Evolutionary conservation across 257 asterid genomes (phyloP), one percentile per base, ranked within the genome.

Genomic region (Phtheirospermum japonicum): DNA sequence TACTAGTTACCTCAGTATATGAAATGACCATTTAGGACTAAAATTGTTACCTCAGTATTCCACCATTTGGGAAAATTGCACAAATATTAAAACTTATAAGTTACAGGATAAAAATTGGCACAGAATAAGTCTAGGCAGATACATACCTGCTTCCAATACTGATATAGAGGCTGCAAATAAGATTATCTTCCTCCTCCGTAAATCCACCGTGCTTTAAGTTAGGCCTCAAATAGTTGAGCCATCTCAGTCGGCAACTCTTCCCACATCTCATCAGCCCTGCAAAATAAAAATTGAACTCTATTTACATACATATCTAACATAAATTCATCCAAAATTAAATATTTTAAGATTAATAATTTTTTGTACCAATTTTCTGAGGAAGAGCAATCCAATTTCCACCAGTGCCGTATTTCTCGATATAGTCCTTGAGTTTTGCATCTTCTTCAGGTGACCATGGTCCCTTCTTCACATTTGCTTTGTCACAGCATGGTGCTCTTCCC

Each of bases 61-160:
- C 7, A n/a, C n/a, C n/a, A n/a, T n/a, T n/a, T n/a, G n/a, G n/a
- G 13, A 45, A 13, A n/a, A n/a, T n/a, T n/a, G n/a, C n/a, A n/a
- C n/a, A n/a, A n/a, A n/a, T n/a, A n/a, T 45, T 0, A 11, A 10
- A n/a, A n/a, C n/a, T 9, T 10, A 11, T 2, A 40, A 40, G 32
- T 14, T 16, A n/a, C n/a, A n/a, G n/a, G n/a, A n/a, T n/a, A n/a
- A n/a, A n/a, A n/a, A n/a, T n/a, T n/a, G n/a, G n/a, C n/a, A n/a
- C n/a, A n/a, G n/a, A n/a, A n/a, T n/a, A n/a, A n/a, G n/a, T n/a
- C n/a, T n/a, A n/a, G n/a, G n/a, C n/a, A n/a, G n/a, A n/a, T n/a
- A n/a, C n/a, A n/a, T n/a, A 90, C 98, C 98, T 92, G 98, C 98
- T 92, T 72, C 98, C 98, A 61, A 92, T 92, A 76, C 98, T 92